Conservation (phyloP, 2,329 filamentous ascomycete genomes). For the Nigrospora oryzae region DNA sequence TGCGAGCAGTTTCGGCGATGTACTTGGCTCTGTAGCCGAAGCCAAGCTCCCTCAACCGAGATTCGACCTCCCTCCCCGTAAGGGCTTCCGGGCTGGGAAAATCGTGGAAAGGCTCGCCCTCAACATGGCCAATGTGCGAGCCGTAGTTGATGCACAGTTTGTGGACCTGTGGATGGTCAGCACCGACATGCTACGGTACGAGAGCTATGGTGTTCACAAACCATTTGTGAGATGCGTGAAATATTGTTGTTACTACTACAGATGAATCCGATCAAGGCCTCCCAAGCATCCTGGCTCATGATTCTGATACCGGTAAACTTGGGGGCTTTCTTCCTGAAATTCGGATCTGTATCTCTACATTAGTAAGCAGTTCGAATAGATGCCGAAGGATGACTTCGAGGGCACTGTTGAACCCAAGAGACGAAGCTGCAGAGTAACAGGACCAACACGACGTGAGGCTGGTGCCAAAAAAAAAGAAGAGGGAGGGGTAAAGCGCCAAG, state of each 20-base stretch:
- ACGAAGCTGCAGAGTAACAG: no score
- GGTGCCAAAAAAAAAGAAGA: no score
- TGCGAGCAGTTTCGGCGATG: slow-evolving; percentile 74
- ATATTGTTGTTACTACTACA: slow-evolving; percentile 99
- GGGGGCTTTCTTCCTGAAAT: slow-evolving; percentile 81
- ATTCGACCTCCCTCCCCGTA: slow-evolving; percentile 67
- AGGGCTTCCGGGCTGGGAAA: slow-evolving; percentile 73
- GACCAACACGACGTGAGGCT: slow-evolving; percentile 19
- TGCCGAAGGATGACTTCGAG: no score
- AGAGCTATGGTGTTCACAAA: slow-evolving; percentile 20
- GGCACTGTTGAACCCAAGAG: no score
- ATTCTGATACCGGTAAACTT: slow-evolving; percentile 89
- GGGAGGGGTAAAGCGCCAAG: no score
- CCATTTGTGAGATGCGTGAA: slow-evolving; percentile 89
- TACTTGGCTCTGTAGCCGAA: slow-evolving; percentile 96
- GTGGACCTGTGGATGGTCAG: slow-evolving; percentile 47
- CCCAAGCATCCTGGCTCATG: slow-evolving; percentile 91
- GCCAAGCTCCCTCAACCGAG: slow-evolving; percentile 70
- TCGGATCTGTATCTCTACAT: slow-evolving; percentile 50
- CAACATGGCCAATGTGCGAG: slow-evolving; percentile 61
- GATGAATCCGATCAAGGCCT: slow-evolving; percentile 87
- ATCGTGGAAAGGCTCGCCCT: slow-evolving; percentile 69
- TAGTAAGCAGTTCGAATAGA: no score
- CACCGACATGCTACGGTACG: neutral
- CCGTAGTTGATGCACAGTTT: slow-evolving; percentile 88